Evolutionary conservation across 2,329 filamentous ascomycete genomes (phyloP), one percentile per base, ranked within the genome.

Genomic region (Acarospora socialis): DNA sequence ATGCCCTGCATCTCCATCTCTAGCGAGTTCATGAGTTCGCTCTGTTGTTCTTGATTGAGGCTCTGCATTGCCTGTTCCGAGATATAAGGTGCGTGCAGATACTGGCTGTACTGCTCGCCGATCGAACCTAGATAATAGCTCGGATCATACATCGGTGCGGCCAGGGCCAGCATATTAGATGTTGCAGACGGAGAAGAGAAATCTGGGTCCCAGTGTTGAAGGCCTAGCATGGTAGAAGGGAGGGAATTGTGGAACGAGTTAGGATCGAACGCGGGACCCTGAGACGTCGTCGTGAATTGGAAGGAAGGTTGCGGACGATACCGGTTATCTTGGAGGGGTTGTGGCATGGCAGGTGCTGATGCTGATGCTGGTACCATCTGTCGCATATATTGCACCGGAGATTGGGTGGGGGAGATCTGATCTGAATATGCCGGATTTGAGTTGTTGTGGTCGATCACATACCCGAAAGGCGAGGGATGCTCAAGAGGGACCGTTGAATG

Each of bases 21-120:
- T 20, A 92, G 65, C 29, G 75, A 74, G 34, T 76, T 73, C 78
- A 92, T 83, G 21, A 92, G 61, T 58, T 92, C 81, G 40, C 77
- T 58, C 54, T 90, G 82, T 54, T 92, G 81, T 47, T 82, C 71
- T 41, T 84, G 77, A 37, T 75, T 86, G 19, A 92, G 60, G 37
- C 65, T 65, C 67, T 80, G 42, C 74, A 82, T 46, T 72, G 73
- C 37, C 65, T 68, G 49, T 69, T 68, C 52, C 38, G 57, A 49
- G 18, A 56, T 57, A 35, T 57, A 59, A 7, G 57, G 54, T 27
- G 62, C 58, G 25, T 59, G 56, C 41, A 59, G 56, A 38, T 62
- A 62, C 26, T 60, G 57, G 12, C 58, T 61, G 36, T 62, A 62
- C 32, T 62, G 59, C 28, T 60, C 57, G 6, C 55, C 58, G 32